Evolutionary conservation across 495 filamentous ascomycete genomes (phyloP), one percentile per base, ranked within the genome.

Genomic region (Xylaria flabelliformis): DNA sequence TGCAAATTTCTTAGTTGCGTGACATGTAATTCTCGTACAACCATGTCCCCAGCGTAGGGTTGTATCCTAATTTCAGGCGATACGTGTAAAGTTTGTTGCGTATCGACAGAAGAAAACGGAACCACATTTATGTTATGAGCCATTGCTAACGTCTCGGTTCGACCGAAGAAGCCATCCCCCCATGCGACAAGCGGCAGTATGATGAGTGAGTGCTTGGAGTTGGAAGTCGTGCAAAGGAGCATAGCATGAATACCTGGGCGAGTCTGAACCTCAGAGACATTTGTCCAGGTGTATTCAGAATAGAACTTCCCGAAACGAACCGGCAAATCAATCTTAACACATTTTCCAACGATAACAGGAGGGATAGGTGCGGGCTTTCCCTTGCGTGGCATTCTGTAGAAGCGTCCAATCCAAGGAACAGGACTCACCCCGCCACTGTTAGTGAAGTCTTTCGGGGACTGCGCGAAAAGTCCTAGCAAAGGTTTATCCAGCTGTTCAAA

Each of bases 21-120:
- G 19, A 50, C 46, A n/a, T 19, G 17, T 17, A 50, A 50, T 7
- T n/a, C 46, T n/a, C 46, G 19, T n/a, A 50, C 19, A 19, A 50
- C 46, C 46, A 50, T 50, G 46, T 50, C 46, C 15, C 19, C 46
- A 50, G 46, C 46, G 15, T 17, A 17, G 17, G 46, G 46, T n/a
- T 50, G 46, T 21, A 50, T 50, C 46, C 19, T 50, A 50, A 50
- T 50, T 17, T 50, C 46, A n/a, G 46, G 3, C 19, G 46, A 15
- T n/a, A 50, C 46, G 19, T 50, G 46, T 50, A 50, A 50, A 50
- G 46, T 50, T 50, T 50, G 46, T n/a, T 50, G 46, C 19, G 46
- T 17, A 50, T 50, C 46, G 19, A 50, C 19, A 19, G 19, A 50
- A 21, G 42, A 46, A 17, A 15, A 46, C 42, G 42, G 42, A 46